phyloP scores from a whole-genome alignment of 768 basidiomycete species.

The Agaricus sinodeliciosus region DNA sequence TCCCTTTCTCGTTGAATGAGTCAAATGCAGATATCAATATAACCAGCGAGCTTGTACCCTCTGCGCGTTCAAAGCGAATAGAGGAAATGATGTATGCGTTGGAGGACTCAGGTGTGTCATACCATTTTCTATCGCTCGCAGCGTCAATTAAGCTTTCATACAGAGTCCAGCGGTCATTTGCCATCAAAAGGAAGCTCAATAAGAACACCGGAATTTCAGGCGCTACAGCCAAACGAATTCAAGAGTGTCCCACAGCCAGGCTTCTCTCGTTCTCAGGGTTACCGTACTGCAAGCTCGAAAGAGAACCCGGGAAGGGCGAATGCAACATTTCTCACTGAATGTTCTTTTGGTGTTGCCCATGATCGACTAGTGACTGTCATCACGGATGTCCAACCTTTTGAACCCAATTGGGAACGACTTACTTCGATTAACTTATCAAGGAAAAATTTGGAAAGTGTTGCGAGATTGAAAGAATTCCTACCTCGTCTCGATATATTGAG shows the following conservation, averaged over 20 bases:
- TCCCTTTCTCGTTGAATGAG: conserved; percentile 1
- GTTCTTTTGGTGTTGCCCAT: conserved; percentile 92
- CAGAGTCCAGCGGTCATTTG: conserved; percentile 44
- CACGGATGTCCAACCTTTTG: conserved; percentile 91
- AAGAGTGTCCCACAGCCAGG: conserved; percentile 30
- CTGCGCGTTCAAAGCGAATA: conserved; percentile 74
- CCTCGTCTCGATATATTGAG: conserved; percentile 70
- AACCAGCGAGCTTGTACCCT: conserved; percentile 38
- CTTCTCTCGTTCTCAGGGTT: conserved; percentile 39
- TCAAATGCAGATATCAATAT: conserved; percentile 16
- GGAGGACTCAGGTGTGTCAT: conserved; percentile 55
- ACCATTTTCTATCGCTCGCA: conserved; percentile 7
- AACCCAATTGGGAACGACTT: conserved; percentile 89
- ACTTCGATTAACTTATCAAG: conserved; percentile 64
- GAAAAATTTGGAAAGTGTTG: conserved; percentile 74
- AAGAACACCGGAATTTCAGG: conserved; percentile 42
- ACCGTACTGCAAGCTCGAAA: conserved; percentile 25
- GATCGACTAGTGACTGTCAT: conserved; percentile 88
- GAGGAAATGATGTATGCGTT: conserved; percentile 73
- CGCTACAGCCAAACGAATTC: conserved; percentile 31
- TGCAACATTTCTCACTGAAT: conserved; percentile 80
- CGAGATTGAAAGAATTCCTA: conserved; percentile 82
- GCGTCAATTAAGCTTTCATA: conserved; percentile 13
- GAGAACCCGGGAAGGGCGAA: conserved; percentile 28
- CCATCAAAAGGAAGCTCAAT: conserved; percentile 45